Base-by-base conservation (phyloP, 2,329 filamentous ascomycete genomes). In the Fusarium sarcochroum region DNA sequence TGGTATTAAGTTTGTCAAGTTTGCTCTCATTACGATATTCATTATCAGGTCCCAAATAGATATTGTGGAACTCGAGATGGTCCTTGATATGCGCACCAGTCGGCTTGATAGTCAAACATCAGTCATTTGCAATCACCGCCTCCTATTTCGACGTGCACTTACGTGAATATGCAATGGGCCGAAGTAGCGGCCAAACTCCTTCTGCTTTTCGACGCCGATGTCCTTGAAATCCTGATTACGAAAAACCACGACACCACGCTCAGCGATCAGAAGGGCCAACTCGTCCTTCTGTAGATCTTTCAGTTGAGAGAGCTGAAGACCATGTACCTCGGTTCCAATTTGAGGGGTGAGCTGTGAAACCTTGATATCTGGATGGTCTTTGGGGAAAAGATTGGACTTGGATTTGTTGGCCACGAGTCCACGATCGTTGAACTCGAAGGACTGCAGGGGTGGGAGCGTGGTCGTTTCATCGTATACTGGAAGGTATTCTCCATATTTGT, bases 391-490 rank as follows among this genome's bases (percentile, higher is more conserved):
- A 15, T 21, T 15, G 17, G 20, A 10, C 13, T 18, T 18, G 18
- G 11, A 14, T 14, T 21, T 21, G 14, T 42, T 20, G 20, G 40
- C 40, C 17, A 11, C 40, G 6, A 23, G 9, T 14, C 40, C 40
- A 25, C 21, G 40, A 8, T 42, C 40, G 8, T 8, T 15, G 15
- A 18, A 18, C 9, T 21, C 21, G 40, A 42, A 78, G 4, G 74
- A 69, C 58, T 78, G 53, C 7, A 78, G 68, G 5, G 76, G 71
- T 15, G 73, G 72, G 23, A 54, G 46, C 6, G 30, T 46, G 14
- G 41, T 54, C 10, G 77, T 73, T 41, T 74, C 71, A 58, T 78
- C 76, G 46, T 78, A 78, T n/a, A 78, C 76, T 2, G 77, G 77
- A 10, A 79, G 76, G 52, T 78, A 78, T 11, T 63, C 67, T 0